phyloP scores from a whole-genome alignment of 306 rosid genomes.

The Trichosanthes cucumerina region DNA sequence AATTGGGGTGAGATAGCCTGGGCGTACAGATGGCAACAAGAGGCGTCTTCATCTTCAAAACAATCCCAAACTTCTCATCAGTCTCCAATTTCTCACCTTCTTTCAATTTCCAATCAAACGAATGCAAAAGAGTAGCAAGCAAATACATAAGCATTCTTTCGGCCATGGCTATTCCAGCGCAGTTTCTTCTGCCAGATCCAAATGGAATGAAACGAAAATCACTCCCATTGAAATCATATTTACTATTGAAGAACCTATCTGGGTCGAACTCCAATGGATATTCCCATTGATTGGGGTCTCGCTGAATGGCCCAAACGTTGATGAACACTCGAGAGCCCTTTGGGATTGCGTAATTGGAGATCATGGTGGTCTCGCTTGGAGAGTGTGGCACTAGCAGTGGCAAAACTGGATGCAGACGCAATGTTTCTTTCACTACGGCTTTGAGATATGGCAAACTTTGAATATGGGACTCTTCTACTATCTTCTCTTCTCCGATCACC shows the following conservation, averaged over 20 bases:
- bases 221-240: constrained; percentile 48
- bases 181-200: constrained; percentile 70
- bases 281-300: constrained; percentile 57
- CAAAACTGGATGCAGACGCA: constrained; percentile 46
- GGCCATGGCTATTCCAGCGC: constrained; percentile 64
- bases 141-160: constrained; percentile 46
- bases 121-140: constrained; percentile 45
- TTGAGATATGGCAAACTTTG: constrained; percentile 37
- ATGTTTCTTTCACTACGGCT: constrained; percentile 64
- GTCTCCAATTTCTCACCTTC: constrained; percentile 27
- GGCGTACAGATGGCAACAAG: constrained; percentile 42
- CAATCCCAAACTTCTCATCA: constrained; percentile 47
- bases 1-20: constrained; percentile 17
- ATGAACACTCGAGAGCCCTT: constrained; percentile 41
- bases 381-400: constrained; percentile 48
- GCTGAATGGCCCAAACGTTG: constrained; percentile 74
- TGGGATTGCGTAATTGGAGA: constrained; percentile 58
- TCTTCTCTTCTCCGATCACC: constrained; percentile 33
- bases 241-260: constrained; percentile 34
- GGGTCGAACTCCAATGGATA: constrained; percentile 57
- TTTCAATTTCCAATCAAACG: constrained; percentile 50
- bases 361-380: constrained; percentile 30
- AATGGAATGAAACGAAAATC: constrained; percentile 59
- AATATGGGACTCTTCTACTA: constrained; percentile 62
- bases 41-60: constrained; percentile 38